phyloP scores from a whole-genome alignment of 768 basidiomycete genomes.

The Mycena epipterygia region DNA sequence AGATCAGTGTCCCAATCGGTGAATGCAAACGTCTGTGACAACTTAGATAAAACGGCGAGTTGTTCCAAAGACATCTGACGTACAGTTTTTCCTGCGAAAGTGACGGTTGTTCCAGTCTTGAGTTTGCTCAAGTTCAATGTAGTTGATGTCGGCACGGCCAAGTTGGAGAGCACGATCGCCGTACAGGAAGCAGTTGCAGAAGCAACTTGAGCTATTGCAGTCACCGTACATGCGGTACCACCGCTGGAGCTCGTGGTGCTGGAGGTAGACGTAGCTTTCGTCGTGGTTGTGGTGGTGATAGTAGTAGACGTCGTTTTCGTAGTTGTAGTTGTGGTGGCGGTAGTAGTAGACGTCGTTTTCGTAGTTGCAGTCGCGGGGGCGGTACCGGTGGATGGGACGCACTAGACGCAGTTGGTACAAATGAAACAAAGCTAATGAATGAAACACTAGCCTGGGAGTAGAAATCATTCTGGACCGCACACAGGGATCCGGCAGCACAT shows the following conservation, averaged over 20 bases:
- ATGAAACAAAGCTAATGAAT: neutral
- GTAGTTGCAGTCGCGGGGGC: constrained; percentile 6
- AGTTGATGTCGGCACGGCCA: constrained; percentile 25
- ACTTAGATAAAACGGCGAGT: neutral
- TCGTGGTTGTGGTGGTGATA: constrained; percentile 1
- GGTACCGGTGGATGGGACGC: constrained; percentile 7
- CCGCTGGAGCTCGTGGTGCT: neutral
- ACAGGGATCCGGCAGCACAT: constrained; percentile 4
- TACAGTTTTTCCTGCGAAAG: constrained; percentile 29
- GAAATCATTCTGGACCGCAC: constrained; percentile 7
- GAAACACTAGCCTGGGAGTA: constrained; percentile 16
- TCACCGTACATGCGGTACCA: constrained; percentile 27
- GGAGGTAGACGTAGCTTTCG: constrained; percentile 4
- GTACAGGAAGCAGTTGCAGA: constrained; percentile 31
- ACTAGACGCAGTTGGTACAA: constrained; percentile 4
- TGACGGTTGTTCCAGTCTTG: constrained; percentile 30
- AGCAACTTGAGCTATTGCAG: constrained; percentile 19
- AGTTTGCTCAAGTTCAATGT: constrained; percentile 29
- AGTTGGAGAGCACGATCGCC: constrained; percentile 28
- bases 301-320: constrained; percentile 2
- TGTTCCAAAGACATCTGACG: neutral
- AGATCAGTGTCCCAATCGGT: constrained; percentile 32
- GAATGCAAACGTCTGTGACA: constrained; percentile 28
- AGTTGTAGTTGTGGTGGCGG: neutral
- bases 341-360: constrained; percentile 4